Base-by-base conservation (phyloP, 441 rosid species). In the Pelargonium citronellum region DNA sequence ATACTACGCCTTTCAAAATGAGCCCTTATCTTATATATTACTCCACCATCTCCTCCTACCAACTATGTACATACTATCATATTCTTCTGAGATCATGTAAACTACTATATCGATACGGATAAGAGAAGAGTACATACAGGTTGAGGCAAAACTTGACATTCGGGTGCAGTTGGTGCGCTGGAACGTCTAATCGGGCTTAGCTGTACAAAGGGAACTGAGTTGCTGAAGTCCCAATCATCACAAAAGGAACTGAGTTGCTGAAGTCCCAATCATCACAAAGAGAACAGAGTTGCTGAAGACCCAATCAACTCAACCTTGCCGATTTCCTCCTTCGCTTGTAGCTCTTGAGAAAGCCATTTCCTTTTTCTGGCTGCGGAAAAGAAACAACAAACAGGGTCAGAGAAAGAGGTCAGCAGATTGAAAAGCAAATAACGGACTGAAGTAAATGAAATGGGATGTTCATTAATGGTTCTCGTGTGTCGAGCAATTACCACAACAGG, bases 311-410 rank as follows among this genome's bases (percentile, higher is more conserved):
- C 30, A 47, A 4, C 11, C 55, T 5, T 16, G 11, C 43, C 46
- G 63, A 64, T 73, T 47, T 68, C 47, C 20, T 77, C 71, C 84
- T 67, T 39, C 73, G 63, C 73, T 64, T 73, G 68, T 76, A 77
- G 68, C 58, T 69, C 74, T 69, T 75, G 27, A 74, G 39, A 17
- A 1, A 17, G n/a, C 49, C 47, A 49, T 47, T 41, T 20, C 34
- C 51, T 65, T 34, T 67, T 41, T 67, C 69, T 60, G 47, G 71
- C 78, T 77, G 24, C 11, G 34, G 24, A 46, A 0, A 60, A 41
- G 27, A 64, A 67, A 17, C 22, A 30, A 5, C 37, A 30, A 30
- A 30, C 37, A 30, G 13, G 6, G 46, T 65, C 39, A 58, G 67
- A n/a, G 24, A 43, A 9, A 43, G 46, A 43, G 61, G 11, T 8